These are phyloP conservation scores for Bryoerythrophyllum caledonicum DNA, from an alignment of 225 moss, liverwort and hornwort species.

Conservation along the genomic window DNA sequence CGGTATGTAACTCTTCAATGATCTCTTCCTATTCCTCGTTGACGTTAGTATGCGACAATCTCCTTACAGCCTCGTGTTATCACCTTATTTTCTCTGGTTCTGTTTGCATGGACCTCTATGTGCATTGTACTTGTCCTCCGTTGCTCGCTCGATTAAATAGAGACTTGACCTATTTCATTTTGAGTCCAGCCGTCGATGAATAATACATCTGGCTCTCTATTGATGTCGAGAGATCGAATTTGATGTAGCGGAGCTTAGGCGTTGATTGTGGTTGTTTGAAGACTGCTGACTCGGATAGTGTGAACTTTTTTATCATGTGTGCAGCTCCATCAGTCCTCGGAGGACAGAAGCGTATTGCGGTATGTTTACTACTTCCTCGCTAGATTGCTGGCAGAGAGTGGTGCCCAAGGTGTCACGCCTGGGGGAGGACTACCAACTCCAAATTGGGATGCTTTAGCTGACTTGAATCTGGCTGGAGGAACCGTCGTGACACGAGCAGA, in stretches of 20 bases:
- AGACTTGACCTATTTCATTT: constrained; percentile 13
- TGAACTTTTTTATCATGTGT: constrained; percentile 13
- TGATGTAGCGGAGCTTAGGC: neutral
- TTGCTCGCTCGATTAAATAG: constrained; percentile 3
- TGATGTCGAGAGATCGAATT: neutral
- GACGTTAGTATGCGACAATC: neutral
- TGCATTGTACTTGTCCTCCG: constrained; percentile 14
- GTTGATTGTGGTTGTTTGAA: constrained; percentile 18
- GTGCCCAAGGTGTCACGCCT: constrained; percentile 76
- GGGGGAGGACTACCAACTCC: constrained; percentile 96
- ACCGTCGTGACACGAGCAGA: constrained; percentile 93
- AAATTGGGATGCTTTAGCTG: constrained; percentile 98
- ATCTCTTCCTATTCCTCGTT: constrained; percentile 1
- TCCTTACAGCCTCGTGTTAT: constrained; percentile 9
- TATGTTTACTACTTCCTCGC: constrained; percentile 97
- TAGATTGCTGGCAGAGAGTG: constrained; percentile 92
- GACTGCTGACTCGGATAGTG: constrained; percentile 22
- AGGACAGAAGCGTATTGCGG: constrained; percentile 88
- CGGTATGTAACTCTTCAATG: constrained; percentile 45
- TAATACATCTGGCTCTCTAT: neutral
- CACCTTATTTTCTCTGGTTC: constrained; percentile 18
- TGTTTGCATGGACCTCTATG: neutral
- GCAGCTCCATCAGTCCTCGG: constrained; percentile 93
- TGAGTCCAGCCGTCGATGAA: neutral
- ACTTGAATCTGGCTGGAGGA: constrained; percentile 79